These are phyloP conservation scores for Calonectria ilicicola DNA, from an alignment of 2,329 filamentous ascomycete genomes.

Conservation along the genomic window DNA sequence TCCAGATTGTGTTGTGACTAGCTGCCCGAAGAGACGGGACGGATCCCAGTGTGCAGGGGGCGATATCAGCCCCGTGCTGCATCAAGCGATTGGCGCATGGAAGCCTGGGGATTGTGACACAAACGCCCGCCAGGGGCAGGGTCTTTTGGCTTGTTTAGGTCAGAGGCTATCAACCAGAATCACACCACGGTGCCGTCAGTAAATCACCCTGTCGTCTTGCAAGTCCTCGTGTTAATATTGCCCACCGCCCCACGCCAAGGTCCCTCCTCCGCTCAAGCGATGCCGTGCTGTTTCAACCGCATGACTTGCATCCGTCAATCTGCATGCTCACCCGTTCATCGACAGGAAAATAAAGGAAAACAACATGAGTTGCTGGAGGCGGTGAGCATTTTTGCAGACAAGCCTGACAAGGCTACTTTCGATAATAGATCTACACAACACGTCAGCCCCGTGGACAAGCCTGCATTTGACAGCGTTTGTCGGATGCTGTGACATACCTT, in stretches of 20 bases:
- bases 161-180: constrained; percentile 35
- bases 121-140: constrained; percentile 31
- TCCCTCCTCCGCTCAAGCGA: constrained; percentile 11
- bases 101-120: constrained; percentile 32
- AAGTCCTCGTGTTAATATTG: constrained; percentile 22
- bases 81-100: constrained; percentile 24
- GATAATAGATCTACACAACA: constrained; percentile 64
- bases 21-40: background rate
- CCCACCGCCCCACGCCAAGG: constrained; percentile 8
- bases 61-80: constrained; percentile 23
- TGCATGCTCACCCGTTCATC: background rate
- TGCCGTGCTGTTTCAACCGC: constrained; percentile 5
- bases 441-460: background rate
- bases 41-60: background rate
- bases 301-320: background rate
- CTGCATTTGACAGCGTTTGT: background rate
- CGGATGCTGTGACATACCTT: constrained; percentile 71
- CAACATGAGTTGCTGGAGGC: constrained; percentile 1
- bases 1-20: background rate
- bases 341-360: background rate
- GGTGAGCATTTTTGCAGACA: background rate
- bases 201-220: constrained; percentile 24
- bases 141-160: constrained; percentile 27
- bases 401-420: constrained; percentile 55
- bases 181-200: constrained; percentile 25